phyloP scores from a whole-genome alignment of 2,329 filamentous ascomycete species.

The Trichoderma gracile region DNA sequence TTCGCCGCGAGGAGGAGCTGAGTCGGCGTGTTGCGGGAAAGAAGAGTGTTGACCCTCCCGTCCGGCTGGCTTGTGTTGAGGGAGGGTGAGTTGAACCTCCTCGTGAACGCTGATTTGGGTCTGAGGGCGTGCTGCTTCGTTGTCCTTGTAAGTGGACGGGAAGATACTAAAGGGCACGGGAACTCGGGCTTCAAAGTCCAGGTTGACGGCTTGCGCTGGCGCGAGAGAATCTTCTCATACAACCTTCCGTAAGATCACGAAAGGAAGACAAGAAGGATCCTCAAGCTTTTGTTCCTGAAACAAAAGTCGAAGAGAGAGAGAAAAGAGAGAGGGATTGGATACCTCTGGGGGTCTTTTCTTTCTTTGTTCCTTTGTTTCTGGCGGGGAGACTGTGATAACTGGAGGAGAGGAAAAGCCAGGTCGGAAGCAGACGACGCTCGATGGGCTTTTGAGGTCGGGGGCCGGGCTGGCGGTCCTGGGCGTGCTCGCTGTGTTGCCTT shows the following conservation, averaged over 20 bases:
- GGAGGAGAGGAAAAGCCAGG: slow-evolving; percentile 37
- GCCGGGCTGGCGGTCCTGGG: slow-evolving; percentile 34
- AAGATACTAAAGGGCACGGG: slow-evolving; percentile 99
- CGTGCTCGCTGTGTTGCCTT: slow-evolving; percentile 28
- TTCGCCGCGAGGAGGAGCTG: slow-evolving; percentile 63
- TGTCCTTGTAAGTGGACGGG: slow-evolving; percentile 89
- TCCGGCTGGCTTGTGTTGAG: slow-evolving; percentile 77
- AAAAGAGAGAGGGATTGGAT: slow-evolving; percentile 39
- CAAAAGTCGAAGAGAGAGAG: slow-evolving; percentile 50
- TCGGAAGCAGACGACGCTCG: slow-evolving; percentile 37
- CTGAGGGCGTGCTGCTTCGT: slow-evolving; percentile 48
- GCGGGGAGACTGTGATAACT: slow-evolving; percentile 42
- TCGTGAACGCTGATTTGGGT: slow-evolving; percentile 68
- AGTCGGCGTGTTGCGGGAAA: slow-evolving; percentile 55
- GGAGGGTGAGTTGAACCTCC: slow-evolving; percentile 83
- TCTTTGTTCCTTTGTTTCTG: slow-evolving; percentile 35
- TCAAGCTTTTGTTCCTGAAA: slow-evolving; percentile 64
- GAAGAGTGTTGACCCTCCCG: slow-evolving; percentile 94
- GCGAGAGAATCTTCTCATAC: slow-evolving; percentile 67
- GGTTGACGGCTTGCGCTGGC: slow-evolving; percentile 82
- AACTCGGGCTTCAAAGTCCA: slow-evolving; percentile 99
- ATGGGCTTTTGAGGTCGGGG: slow-evolving; percentile 45
- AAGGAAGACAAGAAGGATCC: slow-evolving; percentile 69
- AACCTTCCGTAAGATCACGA: slow-evolving; percentile 58
- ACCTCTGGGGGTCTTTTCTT: slow-evolving; percentile 42